Evolutionary conservation across 2,329 filamentous ascomycete species (phyloP).

Genomic region (Curvularia eragrostidis): DNA sequence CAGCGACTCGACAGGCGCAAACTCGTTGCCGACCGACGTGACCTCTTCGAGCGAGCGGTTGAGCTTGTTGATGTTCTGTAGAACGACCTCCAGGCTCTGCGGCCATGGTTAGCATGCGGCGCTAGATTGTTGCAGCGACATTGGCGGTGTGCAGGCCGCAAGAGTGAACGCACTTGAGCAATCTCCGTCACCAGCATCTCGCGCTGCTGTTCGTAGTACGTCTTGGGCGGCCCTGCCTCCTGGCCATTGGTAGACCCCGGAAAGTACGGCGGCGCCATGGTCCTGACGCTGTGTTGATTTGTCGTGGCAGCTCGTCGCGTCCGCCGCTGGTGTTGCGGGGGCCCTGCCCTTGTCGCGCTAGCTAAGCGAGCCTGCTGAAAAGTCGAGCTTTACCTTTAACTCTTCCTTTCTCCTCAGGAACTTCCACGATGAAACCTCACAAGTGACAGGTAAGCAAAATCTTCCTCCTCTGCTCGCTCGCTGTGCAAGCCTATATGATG

Average conservation of each 20-base stretch:
- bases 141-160: background rate
- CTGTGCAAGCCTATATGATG: constrained; percentile 46
- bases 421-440: constrained; percentile 45
- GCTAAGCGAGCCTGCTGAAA: constrained; percentile 30
- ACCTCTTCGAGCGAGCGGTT: constrained; percentile 92
- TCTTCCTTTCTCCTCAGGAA: constrained; percentile 21
- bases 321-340: constrained; percentile 17
- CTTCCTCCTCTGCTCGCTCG: background rate
- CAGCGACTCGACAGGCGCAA: constrained; percentile 92
- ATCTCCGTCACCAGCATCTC: constrained; percentile 75
- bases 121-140: constrained; percentile 44
- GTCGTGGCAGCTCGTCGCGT: constrained; percentile 14
- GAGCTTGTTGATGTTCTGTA: constrained; percentile 94
- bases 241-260: constrained; percentile 29
- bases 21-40: constrained; percentile 93
- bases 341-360: constrained; percentile 10
- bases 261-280: constrained; percentile 31
- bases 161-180: constrained; percentile 62
- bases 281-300: constrained; percentile 5
- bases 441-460: constrained; percentile 43
- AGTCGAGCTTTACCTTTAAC: constrained; percentile 23
- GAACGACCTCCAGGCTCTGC: constrained; percentile 82
- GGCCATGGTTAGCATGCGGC: background rate
- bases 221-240: constrained; percentile 29
- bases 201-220: constrained; percentile 79